Evolutionary conservation across 2,329 filamentous ascomycete species (phyloP), one percentile per base, ranked within the genome.

Genomic region (Penicillium concentricum): DNA sequence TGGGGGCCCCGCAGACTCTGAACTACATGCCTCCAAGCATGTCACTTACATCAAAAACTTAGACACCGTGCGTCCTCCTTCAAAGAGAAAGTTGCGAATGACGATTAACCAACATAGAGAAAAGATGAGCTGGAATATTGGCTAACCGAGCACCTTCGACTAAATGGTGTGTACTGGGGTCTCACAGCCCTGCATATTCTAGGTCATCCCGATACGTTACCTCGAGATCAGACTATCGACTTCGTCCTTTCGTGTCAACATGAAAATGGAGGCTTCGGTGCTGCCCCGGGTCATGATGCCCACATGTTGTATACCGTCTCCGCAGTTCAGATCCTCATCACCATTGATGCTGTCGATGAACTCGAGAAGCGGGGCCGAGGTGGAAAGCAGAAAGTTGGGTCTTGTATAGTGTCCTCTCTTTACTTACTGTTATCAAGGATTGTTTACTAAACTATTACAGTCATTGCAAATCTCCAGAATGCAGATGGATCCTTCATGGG

Each of bases 101-200:
- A 59, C 62, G 62, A 71, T 70, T 53, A 59, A 57, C 70, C 69
- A 76, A 78, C 69, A 67, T 77, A 89, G 86, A 88, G 89, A 72
- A 92, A 90, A 78, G 92, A 97, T 81, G 91, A 97, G 76, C 87
- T 96, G 67, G 92, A 97, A 75, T 99, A 97, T 79, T 97, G 93
- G 89, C 82, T 97, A 72, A 99, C 94, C 15, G 93, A 99, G 76
- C 94, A 99, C 74, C 82, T 99, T 64, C 91, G 94, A 59, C 84
- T 99, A 56, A 97, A 94, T 73, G 94, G 94, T 43, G 84, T 99
- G 46, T 99, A 99, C 76, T 99, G 94, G 94, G 94, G 94, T 15
- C 78, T 99, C 56, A 94, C 88, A 7, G 89, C 93, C 7, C 83
- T 97, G 39, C 89, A 96, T 79, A 82, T 97, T 28, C 85, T 99